Percentiles rank a stretch among this genome's conserved stretches.
phyloP scores from a whole-genome alignment of 1,139 yeast genomes.

The Blastobotrys elegans region DNA sequence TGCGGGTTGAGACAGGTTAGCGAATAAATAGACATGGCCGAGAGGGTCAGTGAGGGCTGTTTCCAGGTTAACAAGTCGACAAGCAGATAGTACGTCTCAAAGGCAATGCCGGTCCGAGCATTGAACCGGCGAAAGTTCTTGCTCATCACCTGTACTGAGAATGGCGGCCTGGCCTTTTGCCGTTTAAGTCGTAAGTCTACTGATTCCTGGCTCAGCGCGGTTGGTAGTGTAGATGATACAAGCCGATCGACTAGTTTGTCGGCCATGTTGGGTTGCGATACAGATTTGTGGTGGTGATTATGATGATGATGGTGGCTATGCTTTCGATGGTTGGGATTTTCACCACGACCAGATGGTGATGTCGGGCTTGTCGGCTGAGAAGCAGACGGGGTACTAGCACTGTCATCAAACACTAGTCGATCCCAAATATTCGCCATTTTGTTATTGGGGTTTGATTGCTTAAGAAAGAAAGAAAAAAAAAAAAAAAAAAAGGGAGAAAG shows the following conservation, averaged over 20 bases:
- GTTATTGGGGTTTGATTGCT: no score
- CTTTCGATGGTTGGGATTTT: not conserved
- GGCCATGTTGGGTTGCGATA: slow-evolving; percentile 29
- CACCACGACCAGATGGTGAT: not conserved
- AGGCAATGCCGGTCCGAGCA: slow-evolving; percentile 52
- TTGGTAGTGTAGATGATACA: slow-evolving; percentile 65
- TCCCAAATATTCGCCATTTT: not conserved
- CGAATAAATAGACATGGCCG: slow-evolving; percentile 51
- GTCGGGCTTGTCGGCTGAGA: not conserved
- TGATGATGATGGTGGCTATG: not conserved
- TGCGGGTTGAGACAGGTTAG: slow-evolving; percentile 62
- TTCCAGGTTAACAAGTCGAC: slow-evolving; percentile 65
- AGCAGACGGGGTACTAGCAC: not conserved
- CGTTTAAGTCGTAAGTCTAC: slow-evolving; percentile 35
- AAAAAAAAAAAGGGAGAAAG: no score
- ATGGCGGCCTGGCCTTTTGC: slow-evolving; percentile 61
- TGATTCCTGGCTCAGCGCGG: slow-evolving; percentile 33
- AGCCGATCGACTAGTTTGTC: slow-evolving; percentile 70
- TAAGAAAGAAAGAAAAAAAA: no score
- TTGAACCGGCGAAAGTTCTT: slow-evolving; percentile 62
- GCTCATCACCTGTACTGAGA: slow-evolving; percentile 67
- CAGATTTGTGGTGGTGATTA: not conserved
- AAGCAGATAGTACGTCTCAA: slow-evolving; percentile 38
- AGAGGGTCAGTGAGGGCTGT: slow-evolving; percentile 57
- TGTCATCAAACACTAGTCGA: not conserved